These are phyloP conservation scores for Choiromyces venosus DNA, from an alignment of 495 filamentous ascomycete genomes.

Conservation along the genomic window DNA sequence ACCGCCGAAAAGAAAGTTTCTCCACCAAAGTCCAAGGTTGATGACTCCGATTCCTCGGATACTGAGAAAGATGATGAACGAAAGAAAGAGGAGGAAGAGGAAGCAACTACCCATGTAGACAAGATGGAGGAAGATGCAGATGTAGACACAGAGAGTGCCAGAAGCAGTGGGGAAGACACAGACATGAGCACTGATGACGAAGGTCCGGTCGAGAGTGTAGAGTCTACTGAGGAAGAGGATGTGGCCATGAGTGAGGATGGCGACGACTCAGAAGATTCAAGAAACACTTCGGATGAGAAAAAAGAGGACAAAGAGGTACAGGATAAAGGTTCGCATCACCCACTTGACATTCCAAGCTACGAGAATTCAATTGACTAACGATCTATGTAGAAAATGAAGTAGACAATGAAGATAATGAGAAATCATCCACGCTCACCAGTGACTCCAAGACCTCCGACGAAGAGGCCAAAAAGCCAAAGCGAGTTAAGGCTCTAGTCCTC, in stretches of 20 bases:
- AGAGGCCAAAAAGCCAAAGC: background rate
- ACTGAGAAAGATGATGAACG: slow-evolving; percentile 24
- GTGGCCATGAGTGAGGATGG: slow-evolving; percentile 35
- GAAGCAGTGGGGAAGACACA: slow-evolving; percentile 25
- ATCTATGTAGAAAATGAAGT: background rate
- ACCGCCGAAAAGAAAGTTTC: slow-evolving; percentile 22
- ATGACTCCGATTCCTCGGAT: slow-evolving; percentile 24
- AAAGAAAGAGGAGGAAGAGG: slow-evolving; percentile 24
- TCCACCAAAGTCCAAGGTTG: slow-evolving; percentile 17
- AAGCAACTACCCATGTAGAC: slow-evolving; percentile 10
- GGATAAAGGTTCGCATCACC: background rate
- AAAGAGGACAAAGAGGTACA: slow-evolving; percentile 15
- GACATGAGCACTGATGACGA: slow-evolving; percentile 35
- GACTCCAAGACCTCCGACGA: background rate
- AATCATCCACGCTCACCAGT: background rate
- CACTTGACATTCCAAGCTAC: background rate
- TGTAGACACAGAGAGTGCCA: slow-evolving; percentile 9
- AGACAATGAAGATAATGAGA: background rate
- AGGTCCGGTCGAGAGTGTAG: slow-evolving; percentile 8
- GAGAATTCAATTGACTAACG: background rate
- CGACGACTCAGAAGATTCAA: slow-evolving; percentile 11
- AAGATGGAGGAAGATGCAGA: slow-evolving; percentile 37
- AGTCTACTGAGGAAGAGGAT: slow-evolving; percentile 24
- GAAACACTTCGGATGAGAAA: slow-evolving; percentile 5
- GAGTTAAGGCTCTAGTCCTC: background rate